Percentiles rank a stretch among this genome's conserved stretches.
Evolutionary conservation across 2,329 filamentous ascomycete species (phyloP).

Genomic region (Ascocoryne sarcoides): DNA sequence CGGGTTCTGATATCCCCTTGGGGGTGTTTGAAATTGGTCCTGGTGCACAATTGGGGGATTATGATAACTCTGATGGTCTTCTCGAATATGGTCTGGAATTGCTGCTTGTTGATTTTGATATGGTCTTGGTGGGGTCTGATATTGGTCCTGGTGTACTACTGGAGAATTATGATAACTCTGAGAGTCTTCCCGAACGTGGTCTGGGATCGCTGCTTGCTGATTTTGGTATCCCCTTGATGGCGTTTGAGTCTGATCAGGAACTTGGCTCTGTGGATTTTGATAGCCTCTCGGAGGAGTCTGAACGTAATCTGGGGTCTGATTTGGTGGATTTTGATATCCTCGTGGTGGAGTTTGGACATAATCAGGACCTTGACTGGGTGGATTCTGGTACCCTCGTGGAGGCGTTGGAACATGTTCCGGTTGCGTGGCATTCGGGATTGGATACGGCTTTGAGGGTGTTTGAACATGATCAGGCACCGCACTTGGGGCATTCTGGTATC

Average conservation of each 20-base stretch:
- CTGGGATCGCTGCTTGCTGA: conserved; percentile 26
- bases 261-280: conserved; percentile 25
- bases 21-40: conserved; percentile 37
- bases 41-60: conserved; percentile 19
- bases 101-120: conserved; percentile 30
- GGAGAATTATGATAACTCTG: conserved; percentile 32
- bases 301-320: conserved; percentile 33
- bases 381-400: conserved; percentile 17
- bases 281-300: conserved; percentile 41
- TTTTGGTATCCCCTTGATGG: conserved; percentile 40
- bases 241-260: conserved; percentile 37
- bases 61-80: conserved; percentile 19
- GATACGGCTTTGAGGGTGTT: conserved; percentile 29
- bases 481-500: conserved; percentile 23
- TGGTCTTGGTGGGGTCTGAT: conserved; percentile 40
- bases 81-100: conserved; percentile 21
- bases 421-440: conserved; percentile 27
- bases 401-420: conserved; percentile 27
- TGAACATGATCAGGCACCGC: conserved; percentile 33
- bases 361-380: conserved; percentile 26
- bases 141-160: conserved; percentile 32
- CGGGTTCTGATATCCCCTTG: conserved; percentile 34
- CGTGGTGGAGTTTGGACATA: conserved; percentile 27
- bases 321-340: conserved; percentile 6
- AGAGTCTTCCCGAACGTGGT: conserved; percentile 7